A percentile compares a stretch with the other conserved stretches of the same genome.
Evolutionary conservation across 1,139 yeast species (phyloP).

Genomic region (Candida frijolesensis): DNA sequence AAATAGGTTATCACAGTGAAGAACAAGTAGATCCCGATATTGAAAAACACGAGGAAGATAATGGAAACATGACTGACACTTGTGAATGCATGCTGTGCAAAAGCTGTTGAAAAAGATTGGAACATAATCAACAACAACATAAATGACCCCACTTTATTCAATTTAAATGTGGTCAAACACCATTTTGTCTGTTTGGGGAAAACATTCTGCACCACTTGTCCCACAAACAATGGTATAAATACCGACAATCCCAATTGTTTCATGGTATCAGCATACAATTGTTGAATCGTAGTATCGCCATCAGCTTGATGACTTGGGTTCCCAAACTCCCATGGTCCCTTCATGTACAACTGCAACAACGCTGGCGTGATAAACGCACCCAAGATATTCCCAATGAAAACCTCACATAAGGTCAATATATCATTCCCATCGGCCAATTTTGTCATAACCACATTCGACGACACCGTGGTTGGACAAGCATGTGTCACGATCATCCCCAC

Average conservation of each 20-base stretch:
- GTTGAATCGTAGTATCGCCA: slow-evolving; percentile 48
- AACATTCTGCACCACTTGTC: slow-evolving; percentile 75
- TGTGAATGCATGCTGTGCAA: slow-evolving; percentile 76
- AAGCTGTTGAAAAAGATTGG: slow-evolving; percentile 86
- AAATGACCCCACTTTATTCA: slow-evolving; percentile 74
- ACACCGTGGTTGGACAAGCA: slow-evolving; percentile 88
- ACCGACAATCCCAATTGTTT: slow-evolving; percentile 83
- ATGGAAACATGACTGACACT: slow-evolving; percentile 69
- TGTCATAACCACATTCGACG: slow-evolving; percentile 94
- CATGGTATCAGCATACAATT: slow-evolving; percentile 76
- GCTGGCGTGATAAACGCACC: slow-evolving; percentile 92
- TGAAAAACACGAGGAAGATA: slow-evolving; percentile 77
- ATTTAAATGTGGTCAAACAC: slow-evolving; percentile 57
- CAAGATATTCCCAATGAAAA: slow-evolving; percentile 76
- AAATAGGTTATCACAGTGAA: slow-evolving; percentile 65
- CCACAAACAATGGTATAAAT: slow-evolving; percentile 84
- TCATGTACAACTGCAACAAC: slow-evolving; percentile 67
- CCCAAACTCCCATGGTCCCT: slow-evolving; percentile 72
- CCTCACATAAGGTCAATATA: slow-evolving; percentile 77
- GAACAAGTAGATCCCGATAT: slow-evolving; percentile 73
- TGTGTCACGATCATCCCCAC: slow-evolving; percentile 82
- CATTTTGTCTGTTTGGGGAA: slow-evolving; percentile 66
- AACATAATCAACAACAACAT: slow-evolving; percentile 81
- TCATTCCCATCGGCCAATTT: slow-evolving; percentile 79
- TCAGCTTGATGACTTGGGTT: slow-evolving; percentile 62